Base-by-base conservation (phyloP, 768 basidiomycete species). In the Boletus sensibilis region DNA sequence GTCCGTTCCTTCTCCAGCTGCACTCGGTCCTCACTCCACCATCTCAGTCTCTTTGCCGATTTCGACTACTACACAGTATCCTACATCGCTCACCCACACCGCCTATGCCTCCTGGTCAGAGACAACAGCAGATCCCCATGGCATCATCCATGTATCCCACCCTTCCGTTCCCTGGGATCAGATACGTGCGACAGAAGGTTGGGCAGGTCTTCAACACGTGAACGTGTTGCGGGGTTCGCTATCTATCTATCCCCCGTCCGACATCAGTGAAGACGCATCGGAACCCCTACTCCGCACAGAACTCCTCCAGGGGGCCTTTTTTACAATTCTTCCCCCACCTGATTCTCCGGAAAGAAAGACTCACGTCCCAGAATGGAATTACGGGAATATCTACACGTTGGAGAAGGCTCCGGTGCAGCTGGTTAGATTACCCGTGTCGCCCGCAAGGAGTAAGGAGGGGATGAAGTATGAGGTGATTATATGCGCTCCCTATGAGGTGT, bases 161-260 rank as follows among this genome's bases (percentile, higher is more conserved):
- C 88, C 86, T 5, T 57, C 79, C 43, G 78, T 88, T 55, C 80
- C 87, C 82, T 82, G 68, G 93, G 69, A 79, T 31, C 76, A 79
- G 48, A 76, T 94, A 52, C 85, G 92, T 13, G 76, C 79, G 25
- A 85, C 87, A 2, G 88, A 92, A 71, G 93, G 93, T 13, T 94
- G 93, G 93, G 87, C 92, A 23, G 86, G 83, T 21, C 72, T 94
- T 18, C 93, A 96, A 69, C 89, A 92, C 63, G 85, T 92, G 63
- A 78, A 82, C 9, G 72, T 93, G 31, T 76, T 94, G 18, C 84
- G 82, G 35, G 82, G 88, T 0, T 81, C 79, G 11, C 55, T 94
- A 5, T 85, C 80, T 2, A 57, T 94, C 18, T 71, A 77, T 47
- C 83, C 86, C 12, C 81, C 81, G 9, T 27, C 52, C 33, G 56